Conservation (phyloP, 2,329 filamentous ascomycete species). For the Beauveria sp. region DNA sequence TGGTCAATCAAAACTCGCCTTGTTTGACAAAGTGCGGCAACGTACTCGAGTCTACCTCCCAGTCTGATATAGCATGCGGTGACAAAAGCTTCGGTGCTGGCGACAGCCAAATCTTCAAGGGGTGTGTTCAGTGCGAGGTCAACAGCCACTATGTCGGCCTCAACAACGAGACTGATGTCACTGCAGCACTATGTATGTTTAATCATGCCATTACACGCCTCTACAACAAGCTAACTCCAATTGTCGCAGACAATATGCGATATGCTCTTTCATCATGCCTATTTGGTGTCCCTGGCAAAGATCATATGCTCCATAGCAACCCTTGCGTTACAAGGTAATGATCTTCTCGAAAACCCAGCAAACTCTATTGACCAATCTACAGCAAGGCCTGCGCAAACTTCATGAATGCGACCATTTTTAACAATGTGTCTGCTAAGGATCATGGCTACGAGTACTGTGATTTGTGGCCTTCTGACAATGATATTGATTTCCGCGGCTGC, state of each 20-base stretch:
- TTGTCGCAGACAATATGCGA: constrained; percentile 11
- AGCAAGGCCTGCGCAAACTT: constrained; percentile 48
- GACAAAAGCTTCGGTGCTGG: constrained; percentile 31
- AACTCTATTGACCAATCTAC: constrained; percentile 18
- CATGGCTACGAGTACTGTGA: constrained; percentile 48
- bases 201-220: constrained; percentile 11
- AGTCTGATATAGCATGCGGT: constrained; percentile 41
- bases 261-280: constrained; percentile 49
- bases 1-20: constrained; percentile 40
- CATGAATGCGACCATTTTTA: constrained; percentile 37
- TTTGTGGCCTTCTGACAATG: constrained; percentile 33
- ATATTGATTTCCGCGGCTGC: constrained; percentile 34
- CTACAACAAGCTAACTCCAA: neutral
- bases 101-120: constrained; percentile 41
- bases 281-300: constrained; percentile 40
- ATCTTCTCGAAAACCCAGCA: neutral
- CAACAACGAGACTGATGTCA: constrained; percentile 41
- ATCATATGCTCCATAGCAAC: constrained; percentile 27
- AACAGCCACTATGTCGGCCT: constrained; percentile 35
- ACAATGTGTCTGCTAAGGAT: constrained; percentile 39
- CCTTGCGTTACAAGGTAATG: constrained; percentile 46
- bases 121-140: constrained; percentile 46
- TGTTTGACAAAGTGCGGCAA: constrained; percentile 48
- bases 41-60: constrained; percentile 36
- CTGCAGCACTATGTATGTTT: constrained; percentile 46